phyloP scores from a whole-genome alignment of 345 rosid genomes.

The Ceriops decandra region DNA sequence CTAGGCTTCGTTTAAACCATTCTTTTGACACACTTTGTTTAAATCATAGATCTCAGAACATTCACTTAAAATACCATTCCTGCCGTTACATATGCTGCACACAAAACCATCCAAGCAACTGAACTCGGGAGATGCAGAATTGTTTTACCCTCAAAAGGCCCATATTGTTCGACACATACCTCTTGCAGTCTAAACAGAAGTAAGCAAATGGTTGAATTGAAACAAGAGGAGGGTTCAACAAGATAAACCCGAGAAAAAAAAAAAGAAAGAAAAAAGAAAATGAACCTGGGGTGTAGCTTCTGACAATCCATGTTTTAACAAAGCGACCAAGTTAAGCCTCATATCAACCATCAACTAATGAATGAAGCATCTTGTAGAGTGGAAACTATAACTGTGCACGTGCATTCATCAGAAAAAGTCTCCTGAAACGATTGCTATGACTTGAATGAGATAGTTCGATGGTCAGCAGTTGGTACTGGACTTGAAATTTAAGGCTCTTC shows the following conservation, averaged over 20 bases:
- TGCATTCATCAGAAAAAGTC: conserved; percentile 7
- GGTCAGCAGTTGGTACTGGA: not conserved
- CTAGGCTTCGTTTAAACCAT: no score
- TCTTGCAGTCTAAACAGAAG: no score
- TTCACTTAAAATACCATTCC: no score
- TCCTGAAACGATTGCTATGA: conserved; percentile 4
- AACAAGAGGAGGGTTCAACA: not conserved
- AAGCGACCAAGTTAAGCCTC: not conserved
- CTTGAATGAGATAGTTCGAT: conserved; percentile 8
- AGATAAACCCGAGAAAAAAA: not conserved
- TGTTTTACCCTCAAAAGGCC: no score
- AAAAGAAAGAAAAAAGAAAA: not conserved
- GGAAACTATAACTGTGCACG: not conserved
- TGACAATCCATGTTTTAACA: not conserved
- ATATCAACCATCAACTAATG: conserved; percentile 12
- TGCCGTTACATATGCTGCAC: no score
- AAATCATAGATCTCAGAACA: no score
- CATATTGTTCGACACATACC: no score
- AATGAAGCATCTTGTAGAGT: conserved; percentile 7
- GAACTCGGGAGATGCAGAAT: no score
- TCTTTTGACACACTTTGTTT: no score
- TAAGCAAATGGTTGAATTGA: no score
- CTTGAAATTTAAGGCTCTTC: conserved; percentile 27
- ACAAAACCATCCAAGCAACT: no score
- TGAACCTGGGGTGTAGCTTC: not conserved